Conservation (phyloP, 208 protist species). For the Wallacemonas rigidus region DNA sequence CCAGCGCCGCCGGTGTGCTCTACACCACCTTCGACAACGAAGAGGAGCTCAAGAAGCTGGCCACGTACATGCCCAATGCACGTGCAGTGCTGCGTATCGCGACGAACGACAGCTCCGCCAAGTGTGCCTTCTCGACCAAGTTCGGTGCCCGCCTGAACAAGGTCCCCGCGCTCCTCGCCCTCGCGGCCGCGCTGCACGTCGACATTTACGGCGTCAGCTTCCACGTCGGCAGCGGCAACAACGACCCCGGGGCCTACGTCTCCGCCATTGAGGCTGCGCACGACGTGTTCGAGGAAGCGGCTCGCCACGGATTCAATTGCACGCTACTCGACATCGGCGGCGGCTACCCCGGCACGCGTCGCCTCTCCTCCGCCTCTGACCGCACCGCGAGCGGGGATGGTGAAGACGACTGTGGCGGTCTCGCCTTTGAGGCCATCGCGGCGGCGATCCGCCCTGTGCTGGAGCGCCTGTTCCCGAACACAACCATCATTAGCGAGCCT, state of each 20-base stretch:
- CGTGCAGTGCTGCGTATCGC: conserved; percentile 66
- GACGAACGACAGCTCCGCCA: conserved; percentile 67
- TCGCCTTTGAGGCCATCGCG: conserved; percentile 61
- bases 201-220: conserved; percentile 84
- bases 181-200: conserved; percentile 36
- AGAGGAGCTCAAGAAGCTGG: conserved; percentile 77
- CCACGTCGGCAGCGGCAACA: conserved; percentile 90
- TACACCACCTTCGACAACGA: conserved; percentile 87
- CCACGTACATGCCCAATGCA: conserved; percentile 44
- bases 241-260: conserved; percentile 54
- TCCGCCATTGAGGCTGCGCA: conserved; percentile 56
- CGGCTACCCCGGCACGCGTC: conserved; percentile 70
- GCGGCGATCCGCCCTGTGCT: conserved; percentile 51
- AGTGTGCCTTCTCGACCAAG: conserved; percentile 82
- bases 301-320: conserved; percentile 64
- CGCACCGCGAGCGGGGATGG: background rate
- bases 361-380: background rate
- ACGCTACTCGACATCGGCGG: conserved; percentile 89
- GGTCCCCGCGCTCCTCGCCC: conserved; percentile 42
- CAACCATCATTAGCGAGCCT: conserved; percentile 80
- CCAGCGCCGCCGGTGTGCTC: conserved; percentile 47
- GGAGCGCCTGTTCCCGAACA: conserved; percentile 58
- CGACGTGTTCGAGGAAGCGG: conserved; percentile 61
- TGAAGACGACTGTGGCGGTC: conserved; percentile 8
- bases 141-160: conserved; percentile 68